Evolutionary conservation across 2,329 filamentous ascomycete species (phyloP).

Genomic region (Fusarium sp.): DNA sequence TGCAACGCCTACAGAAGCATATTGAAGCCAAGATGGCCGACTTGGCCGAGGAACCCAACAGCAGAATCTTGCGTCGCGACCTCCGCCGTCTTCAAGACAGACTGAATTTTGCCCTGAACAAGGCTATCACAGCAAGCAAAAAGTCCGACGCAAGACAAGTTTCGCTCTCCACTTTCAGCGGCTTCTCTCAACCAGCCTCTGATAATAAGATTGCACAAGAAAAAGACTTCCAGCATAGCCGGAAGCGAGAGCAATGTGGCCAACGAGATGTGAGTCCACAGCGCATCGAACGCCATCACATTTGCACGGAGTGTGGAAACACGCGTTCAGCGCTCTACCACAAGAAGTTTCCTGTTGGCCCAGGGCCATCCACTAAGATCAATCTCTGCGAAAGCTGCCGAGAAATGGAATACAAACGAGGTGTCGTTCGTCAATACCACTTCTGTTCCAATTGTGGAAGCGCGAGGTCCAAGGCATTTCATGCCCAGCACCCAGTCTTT

Average conservation of each 20-base stretch:
- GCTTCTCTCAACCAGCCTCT: background rate
- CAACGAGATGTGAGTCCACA: conserved; percentile 35
- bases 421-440: conserved; percentile 43
- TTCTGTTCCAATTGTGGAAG: conserved; percentile 56
- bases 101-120: conserved; percentile 45
- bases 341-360: conserved; percentile 44
- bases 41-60: conserved; percentile 37
- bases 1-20: conserved; percentile 42
- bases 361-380: conserved; percentile 36
- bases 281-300: conserved; percentile 40
- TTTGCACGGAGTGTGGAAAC: conserved; percentile 51
- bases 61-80: conserved; percentile 36
- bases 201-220: background rate
- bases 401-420: conserved; percentile 35
- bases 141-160: background rate
- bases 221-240: background rate
- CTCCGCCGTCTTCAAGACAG: conserved; percentile 42
- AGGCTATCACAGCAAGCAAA: conserved; percentile 27
- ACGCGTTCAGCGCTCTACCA: conserved; percentile 50
- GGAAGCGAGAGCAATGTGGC: background rate
- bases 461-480: conserved; percentile 52
- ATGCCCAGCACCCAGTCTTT: conserved; percentile 38
- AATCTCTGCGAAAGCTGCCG: conserved; percentile 51
- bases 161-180: background rate
- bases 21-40: conserved; percentile 41